Base-by-base conservation (phyloP, 2,329 filamentous ascomycete genomes). In the Neurospora sp. region DNA sequence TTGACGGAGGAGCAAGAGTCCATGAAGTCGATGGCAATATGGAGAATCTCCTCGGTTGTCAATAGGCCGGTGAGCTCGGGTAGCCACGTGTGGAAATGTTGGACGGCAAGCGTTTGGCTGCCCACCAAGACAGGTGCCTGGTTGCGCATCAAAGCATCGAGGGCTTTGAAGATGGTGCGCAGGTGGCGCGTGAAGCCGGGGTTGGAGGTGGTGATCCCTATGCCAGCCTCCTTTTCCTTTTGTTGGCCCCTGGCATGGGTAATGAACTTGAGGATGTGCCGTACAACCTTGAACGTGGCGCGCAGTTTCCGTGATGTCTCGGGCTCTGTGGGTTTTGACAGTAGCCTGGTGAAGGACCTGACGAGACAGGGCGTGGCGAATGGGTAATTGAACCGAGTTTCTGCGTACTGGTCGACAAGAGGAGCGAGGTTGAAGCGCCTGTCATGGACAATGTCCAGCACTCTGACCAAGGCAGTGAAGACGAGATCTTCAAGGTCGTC, bases 21-120 rank as follows among this genome's bases (percentile, higher is more conserved):
- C 83, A 98, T 91, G 77, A 98, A 97, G 80, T 95, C 92, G 72
- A 96, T 92, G 52, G 94, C 93, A 73, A 97, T 91, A 76, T 97
- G 91, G 68, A 97, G 83, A 66, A 97, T 95, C 78, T 98, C 95
- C 75, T 93, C 91, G 0, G 90, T 89, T 4, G 86, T 87, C 77
- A 98, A 85, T 43, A 96, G 84, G 1, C 90, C 88, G 0, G 88
- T 85, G 10, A 99, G 87, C 77, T 98, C 95, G 0, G 96, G 95
- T n/a, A 99, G 83, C 96, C 96, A 99, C 0, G 92, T 92, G 77
- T 98, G 95, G 78, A 98, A 97, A 78, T 98, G 93, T 79, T 99
- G 96, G 12, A 98, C 93, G 2, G 96, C 89, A 67, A 99, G 83
- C 0, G 96, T 98, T 81, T 99, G 97, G 73, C 92, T 98, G 40